These are phyloP conservation scores for Dendrostoma leiphaemia DNA, from an alignment of 2,329 filamentous ascomycete genomes.

Conservation along the genomic window DNA sequence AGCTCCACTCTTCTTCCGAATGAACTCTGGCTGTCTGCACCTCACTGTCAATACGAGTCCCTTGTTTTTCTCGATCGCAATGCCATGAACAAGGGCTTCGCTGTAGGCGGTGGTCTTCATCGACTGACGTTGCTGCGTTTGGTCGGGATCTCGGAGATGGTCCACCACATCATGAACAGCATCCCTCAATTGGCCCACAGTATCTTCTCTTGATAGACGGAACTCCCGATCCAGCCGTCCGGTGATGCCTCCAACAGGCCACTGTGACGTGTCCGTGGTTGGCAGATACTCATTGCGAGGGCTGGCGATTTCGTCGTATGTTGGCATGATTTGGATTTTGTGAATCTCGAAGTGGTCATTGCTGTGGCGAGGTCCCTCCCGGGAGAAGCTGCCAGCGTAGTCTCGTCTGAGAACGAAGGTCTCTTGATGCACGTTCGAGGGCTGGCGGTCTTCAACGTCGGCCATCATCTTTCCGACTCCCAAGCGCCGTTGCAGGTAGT, in stretches of 20 bases:
- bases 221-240: constrained; percentile 56
- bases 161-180: constrained; percentile 41
- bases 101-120: constrained; percentile 36
- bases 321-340: constrained; percentile 44
- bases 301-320: constrained; percentile 37
- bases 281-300: constrained; percentile 37
- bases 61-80: constrained; percentile 33
- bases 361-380: constrained; percentile 35
- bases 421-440: not conserved
- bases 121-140: constrained; percentile 8
- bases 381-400: constrained; percentile 18
- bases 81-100: constrained; percentile 28
- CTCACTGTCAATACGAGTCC: constrained; percentile 44
- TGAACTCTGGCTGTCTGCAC: constrained; percentile 42
- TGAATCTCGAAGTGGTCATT: constrained; percentile 43
- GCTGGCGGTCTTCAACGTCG: not conserved
- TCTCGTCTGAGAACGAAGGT: constrained; percentile 18
- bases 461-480: constrained; percentile 4
- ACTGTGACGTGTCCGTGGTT: constrained; percentile 34
- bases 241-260: constrained; percentile 40
- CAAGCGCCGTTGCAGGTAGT: constrained; percentile 13
- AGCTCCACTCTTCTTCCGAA: constrained; percentile 21
- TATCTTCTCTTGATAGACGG: constrained; percentile 54
- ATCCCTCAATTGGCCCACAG: constrained; percentile 51
- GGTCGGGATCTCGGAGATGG: constrained; percentile 22